Percentiles rank a stretch among this genome's conserved stretches.
Conservation (phyloP, 352 stramenopile species). For the Pythium brachiatum region DNA sequence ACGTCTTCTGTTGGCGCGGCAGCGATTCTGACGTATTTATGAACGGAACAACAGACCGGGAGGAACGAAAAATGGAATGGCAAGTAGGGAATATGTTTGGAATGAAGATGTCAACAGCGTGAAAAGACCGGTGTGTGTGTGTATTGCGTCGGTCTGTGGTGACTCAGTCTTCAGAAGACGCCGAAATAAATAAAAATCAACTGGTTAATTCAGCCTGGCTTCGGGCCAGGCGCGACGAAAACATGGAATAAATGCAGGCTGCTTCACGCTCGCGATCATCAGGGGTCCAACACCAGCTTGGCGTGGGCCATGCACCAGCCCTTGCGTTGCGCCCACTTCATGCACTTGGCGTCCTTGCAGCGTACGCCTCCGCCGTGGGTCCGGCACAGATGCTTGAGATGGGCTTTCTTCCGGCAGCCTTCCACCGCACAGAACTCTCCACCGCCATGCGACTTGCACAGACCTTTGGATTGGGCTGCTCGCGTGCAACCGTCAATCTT, state of each 20-base stretch:
- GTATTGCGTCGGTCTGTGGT: too few relatives aligned
- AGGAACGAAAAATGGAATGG: constrained; percentile 4
- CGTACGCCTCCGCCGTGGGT: constrained; percentile 84
- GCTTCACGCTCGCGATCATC: not conserved
- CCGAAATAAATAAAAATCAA: not conserved
- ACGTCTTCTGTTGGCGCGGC: constrained; percentile 20
- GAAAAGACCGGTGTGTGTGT: too few relatives aligned
- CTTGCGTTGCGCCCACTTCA: constrained; percentile 86
- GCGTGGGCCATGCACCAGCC: constrained; percentile 89
- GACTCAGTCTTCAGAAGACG: not conserved
- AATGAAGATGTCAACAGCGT: not conserved
- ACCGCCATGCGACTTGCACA: constrained; percentile 84
- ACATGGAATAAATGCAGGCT: not conserved
- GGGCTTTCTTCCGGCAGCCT: constrained; percentile 83
- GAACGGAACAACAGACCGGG: constrained; percentile 16
- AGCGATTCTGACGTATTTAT: constrained; percentile 70
- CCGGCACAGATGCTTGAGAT: constrained; percentile 81
- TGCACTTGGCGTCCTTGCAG: constrained; percentile 77
- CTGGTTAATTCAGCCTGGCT: not conserved
- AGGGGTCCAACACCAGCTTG: constrained; percentile 66
- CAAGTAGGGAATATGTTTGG: not conserved
- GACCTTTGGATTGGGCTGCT: constrained; percentile 79
- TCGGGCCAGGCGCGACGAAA: not conserved
- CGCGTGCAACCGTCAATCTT: constrained; percentile 76
- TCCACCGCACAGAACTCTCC: constrained; percentile 80